Conservation (phyloP, 1,284 basidiomycete genomes). For the Cryptococcus deneoformans region DNA sequence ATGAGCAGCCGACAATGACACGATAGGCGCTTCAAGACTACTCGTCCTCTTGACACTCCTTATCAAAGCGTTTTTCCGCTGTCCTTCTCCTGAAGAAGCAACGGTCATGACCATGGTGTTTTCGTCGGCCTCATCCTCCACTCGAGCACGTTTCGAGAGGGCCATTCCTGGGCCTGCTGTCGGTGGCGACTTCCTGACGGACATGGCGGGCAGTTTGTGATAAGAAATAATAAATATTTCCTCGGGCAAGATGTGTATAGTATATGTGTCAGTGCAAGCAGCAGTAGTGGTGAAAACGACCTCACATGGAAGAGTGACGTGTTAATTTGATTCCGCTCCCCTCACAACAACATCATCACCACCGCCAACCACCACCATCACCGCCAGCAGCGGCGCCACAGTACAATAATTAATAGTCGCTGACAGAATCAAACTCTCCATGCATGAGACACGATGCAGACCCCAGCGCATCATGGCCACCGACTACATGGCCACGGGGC, state of each 20-base stretch:
- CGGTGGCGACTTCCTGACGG: conserved; percentile 46
- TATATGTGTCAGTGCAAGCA: neutral
- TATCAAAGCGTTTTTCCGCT: conserved; percentile 44
- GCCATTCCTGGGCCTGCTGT: conserved; percentile 41
- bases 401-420: too few species aligned
- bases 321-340: too few species aligned
- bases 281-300: neutral
- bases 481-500: too few species aligned
- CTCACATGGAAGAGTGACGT: neutral
- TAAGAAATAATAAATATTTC: neutral
- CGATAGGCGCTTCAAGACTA: conserved; percentile 47
- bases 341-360: too few species aligned
- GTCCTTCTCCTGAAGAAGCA: conserved; percentile 44
- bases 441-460: too few species aligned
- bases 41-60: conserved; percentile 46
- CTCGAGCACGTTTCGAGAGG: conserved; percentile 47
- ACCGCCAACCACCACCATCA: too few species aligned
- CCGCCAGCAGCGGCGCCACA: too few species aligned
- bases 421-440: too few species aligned
- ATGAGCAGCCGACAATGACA: conserved; percentile 43
- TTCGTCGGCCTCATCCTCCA: conserved; percentile 38
- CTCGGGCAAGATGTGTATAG: neutral
- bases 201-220: conserved; percentile 17
- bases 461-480: too few species aligned
- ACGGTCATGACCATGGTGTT: conserved; percentile 41